phyloP scores from a whole-genome alignment of 495 filamentous ascomycete species.

The Hypoxylon perforatum region DNA sequence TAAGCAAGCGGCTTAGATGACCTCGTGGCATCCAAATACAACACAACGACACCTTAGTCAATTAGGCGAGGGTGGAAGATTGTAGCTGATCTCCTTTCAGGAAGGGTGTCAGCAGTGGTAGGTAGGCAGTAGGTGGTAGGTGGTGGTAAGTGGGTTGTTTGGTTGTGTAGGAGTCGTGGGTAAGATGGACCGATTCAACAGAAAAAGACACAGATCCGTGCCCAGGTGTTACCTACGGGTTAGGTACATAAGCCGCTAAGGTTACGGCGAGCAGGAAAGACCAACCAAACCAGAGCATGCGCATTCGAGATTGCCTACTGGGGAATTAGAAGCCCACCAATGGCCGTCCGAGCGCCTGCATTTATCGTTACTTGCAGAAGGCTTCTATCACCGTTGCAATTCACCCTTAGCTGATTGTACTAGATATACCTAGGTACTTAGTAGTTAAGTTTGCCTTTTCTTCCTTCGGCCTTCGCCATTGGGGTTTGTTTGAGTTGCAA shows the following conservation, averaged over 20 bases:
- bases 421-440: no score
- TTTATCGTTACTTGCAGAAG: conserved; percentile 29
- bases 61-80: conserved; percentile 30
- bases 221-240: conserved; percentile 21
- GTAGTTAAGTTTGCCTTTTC: not conserved
- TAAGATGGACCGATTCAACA: conserved; percentile 19
- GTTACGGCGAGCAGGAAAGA: not conserved
- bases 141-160: no score
- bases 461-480: not conserved
- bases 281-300: conserved; percentile 13
- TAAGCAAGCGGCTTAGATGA: conserved; percentile 31
- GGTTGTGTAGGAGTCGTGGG: no score
- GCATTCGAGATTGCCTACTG: conserved; percentile 36
- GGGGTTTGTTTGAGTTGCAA: no score
- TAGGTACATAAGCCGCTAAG: not conserved
- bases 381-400: conserved; percentile 24
- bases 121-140: conserved; percentile 10
- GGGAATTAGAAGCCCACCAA: conserved; percentile 42
- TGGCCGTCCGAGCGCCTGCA: conserved; percentile 14
- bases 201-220: conserved; percentile 20
- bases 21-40: conserved; percentile 41
- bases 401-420: not conserved
- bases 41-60: conserved; percentile 23
- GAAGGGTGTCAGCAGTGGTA: conserved; percentile 1
- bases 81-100: conserved; percentile 19